Evolutionary conservation across 768 basidiomycete species (phyloP).

Genomic region (Agaricus blazei): DNA sequence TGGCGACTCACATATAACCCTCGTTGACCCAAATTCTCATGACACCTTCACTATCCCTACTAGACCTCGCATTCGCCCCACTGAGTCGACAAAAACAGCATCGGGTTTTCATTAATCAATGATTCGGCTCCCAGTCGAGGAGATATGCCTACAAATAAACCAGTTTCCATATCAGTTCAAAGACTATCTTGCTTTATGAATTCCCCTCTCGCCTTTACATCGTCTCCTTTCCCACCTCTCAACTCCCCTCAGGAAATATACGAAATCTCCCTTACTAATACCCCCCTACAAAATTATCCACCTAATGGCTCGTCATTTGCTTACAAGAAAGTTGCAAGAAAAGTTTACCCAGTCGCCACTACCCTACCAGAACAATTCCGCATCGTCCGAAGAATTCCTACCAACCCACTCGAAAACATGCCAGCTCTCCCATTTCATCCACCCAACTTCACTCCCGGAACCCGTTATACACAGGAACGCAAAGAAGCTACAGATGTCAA

Average conservation of each 20-base stretch:
- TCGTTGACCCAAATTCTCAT: conserved; percentile 14
- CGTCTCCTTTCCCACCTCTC: too few species aligned
- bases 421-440: conserved; percentile 21
- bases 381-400: conserved; percentile 22
- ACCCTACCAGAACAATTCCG: conserved; percentile 26
- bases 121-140: too few species aligned
- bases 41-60: conserved; percentile 12
- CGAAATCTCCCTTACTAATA: background rate
- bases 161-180: too few species aligned
- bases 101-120: too few species aligned
- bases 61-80: background rate
- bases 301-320: background rate
- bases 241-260: background rate
- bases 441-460: conserved; percentile 25
- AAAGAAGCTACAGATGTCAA: too few species aligned
- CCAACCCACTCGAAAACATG: conserved; percentile 26
- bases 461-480: too few species aligned
- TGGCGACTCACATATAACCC: conserved; percentile 3
- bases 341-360: conserved; percentile 15
- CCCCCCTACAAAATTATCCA: background rate
- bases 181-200: too few species aligned
- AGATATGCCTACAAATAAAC: too few species aligned
- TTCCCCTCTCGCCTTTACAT: too few species aligned
- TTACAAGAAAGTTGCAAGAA: conserved; percentile 27
- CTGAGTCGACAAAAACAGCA: too few species aligned